Evolutionary conservation across 495 filamentous ascomycete species (phyloP), one percentile per base, ranked within the genome.

Genomic region (Lophiostoma macrostomum): DNA sequence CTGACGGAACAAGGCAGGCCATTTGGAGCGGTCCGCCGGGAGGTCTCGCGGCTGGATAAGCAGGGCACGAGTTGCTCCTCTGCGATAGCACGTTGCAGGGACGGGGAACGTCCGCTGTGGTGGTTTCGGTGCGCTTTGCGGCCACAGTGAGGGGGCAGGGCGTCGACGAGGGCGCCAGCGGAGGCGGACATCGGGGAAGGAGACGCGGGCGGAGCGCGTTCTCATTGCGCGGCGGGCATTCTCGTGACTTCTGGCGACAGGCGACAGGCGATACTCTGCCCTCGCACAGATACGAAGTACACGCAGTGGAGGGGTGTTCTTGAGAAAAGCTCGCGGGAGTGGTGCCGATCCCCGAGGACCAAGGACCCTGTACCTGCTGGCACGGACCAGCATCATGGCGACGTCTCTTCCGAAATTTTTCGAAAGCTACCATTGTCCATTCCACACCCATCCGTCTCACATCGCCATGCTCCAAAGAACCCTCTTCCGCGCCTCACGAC

Each of bases 11-110:
- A 88, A 76, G 0, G 64, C 40, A 4, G 57, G 63, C 85, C 85
- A 87, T 55, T 74, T 46, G 2, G 44, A 34, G 2, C 60, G 69
- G 29, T 76, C 57, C 3, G 64, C 36, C 0, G 86, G 78, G 4
- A 86, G 73, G 50, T 80, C 66, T 0, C 69, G 58, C 36, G 75
- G 64, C 7, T 73, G 67, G 67, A 89, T 77, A 32, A 90, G 73
- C 3, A 88, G 70, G 11, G 81, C 86, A 40, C 81, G 81, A 3
- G 84, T 86, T 0, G 84, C 88, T 23, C 85, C 85, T 41, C 85
- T 84, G 51, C 86, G 82, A 63, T 84, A 85, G 69, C 86, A 89
- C 30, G 82, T 71, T 22, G 83, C 84, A 23, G 19, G 35, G 10
- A 18, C 29, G 7, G 29, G 29, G 34, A 37, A 37, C 5, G 34